Evolutionary conservation across 75 land plant species (phyloP).

Genomic region (Cryptomeria japonica): DNA sequence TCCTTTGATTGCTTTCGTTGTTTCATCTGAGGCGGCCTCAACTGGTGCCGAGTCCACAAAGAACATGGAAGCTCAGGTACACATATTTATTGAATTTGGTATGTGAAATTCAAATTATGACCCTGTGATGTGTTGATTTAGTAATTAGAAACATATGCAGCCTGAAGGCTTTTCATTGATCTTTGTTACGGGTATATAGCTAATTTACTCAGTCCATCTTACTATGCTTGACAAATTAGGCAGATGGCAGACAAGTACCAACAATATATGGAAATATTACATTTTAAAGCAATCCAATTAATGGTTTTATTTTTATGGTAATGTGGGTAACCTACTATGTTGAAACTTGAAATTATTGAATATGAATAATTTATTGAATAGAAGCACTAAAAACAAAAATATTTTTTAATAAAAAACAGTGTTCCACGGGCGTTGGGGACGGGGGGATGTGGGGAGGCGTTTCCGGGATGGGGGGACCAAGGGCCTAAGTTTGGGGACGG

Average conservation of each 20-base stretch:
- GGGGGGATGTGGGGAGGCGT: too few species aligned
- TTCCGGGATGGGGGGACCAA: too few species aligned
- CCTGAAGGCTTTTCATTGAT: not conserved
- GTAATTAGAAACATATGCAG: not conserved
- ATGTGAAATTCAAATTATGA: not conserved
- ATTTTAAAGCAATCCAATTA: not conserved
- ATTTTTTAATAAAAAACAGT: too few species aligned
- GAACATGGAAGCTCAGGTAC: constrained; percentile 86
- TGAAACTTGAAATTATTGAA: not conserved
- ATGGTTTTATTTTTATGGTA: not conserved
- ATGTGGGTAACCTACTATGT: not conserved
- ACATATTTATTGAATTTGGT: not conserved
- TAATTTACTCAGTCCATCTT: not conserved
- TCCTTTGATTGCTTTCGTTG: constrained; percentile 69
- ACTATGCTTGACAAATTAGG: not conserved
- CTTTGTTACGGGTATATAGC: not conserved
- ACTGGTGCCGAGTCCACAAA: constrained; percentile 90
- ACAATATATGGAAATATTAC: not conserved
- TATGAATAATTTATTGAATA: not conserved
- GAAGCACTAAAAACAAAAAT: not conserved
- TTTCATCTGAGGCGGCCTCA: constrained; percentile 76
- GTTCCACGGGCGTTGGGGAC: too few species aligned
- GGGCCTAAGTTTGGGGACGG: too few species aligned
- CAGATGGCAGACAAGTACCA: not conserved
- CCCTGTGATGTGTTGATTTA: not conserved